Evolutionary conservation across 1,139 yeast species (phyloP).

Genomic region (Pichia sp.): DNA sequence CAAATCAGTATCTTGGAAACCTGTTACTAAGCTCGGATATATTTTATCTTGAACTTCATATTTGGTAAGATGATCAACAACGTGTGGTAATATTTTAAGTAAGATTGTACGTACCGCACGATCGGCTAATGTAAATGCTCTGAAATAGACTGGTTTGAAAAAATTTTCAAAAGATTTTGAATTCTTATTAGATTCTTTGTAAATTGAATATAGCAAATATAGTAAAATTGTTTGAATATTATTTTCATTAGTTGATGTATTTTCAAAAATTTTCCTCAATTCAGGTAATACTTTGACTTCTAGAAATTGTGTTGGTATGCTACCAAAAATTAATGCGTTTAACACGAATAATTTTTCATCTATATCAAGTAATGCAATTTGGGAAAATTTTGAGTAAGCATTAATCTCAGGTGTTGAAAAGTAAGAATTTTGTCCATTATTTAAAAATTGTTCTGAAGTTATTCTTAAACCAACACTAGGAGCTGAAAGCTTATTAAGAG

Average conservation of each 20-base stretch:
- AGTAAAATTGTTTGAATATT: slow-evolving; percentile 35
- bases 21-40: slow-evolving; percentile 63
- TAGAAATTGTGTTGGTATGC: slow-evolving; percentile 52
- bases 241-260: slow-evolving; percentile 16
- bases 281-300: slow-evolving; percentile 66
- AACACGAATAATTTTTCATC: slow-evolving; percentile 50
- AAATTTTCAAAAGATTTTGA: slow-evolving; percentile 30
- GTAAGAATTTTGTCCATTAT: slow-evolving; percentile 38
- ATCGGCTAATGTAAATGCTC: slow-evolving; percentile 62
- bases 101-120: slow-evolving; percentile 70
- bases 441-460: slow-evolving; percentile 44
- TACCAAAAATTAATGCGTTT: slow-evolving; percentile 34
- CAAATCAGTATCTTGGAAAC: slow-evolving; percentile 80
- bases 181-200: slow-evolving; percentile 19
- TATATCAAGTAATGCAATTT: slow-evolving; percentile 44
- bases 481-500: slow-evolving; percentile 30
- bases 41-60: slow-evolving; percentile 64
- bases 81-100: slow-evolving; percentile 56
- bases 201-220: slow-evolving; percentile 39
- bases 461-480: slow-evolving; percentile 38
- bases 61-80: slow-evolving; percentile 46
- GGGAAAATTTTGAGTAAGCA: slow-evolving; percentile 45
- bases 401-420: slow-evolving; percentile 39
- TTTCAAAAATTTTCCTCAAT: slow-evolving; percentile 38
- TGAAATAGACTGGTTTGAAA: slow-evolving; percentile 60